phyloP scores from a whole-genome alignment of 1,284 basidiomycete genomes.

The Caloboletus firmus region DNA sequence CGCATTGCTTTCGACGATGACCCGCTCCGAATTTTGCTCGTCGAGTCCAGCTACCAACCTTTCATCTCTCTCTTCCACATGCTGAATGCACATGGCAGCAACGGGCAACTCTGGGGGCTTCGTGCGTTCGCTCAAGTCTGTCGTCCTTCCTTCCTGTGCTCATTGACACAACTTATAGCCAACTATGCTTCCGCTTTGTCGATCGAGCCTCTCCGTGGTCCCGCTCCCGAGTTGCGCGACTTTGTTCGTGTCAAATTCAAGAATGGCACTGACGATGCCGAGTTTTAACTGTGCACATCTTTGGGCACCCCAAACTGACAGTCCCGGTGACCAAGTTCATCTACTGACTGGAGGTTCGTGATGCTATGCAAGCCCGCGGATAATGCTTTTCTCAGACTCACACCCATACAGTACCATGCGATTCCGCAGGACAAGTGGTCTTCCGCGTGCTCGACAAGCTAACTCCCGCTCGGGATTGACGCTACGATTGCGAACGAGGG shows the following conservation, averaged over 20 bases:
- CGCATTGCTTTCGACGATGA: slow-evolving; percentile 69
- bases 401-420: slow-evolving; percentile 49
- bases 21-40: too few relatives aligned
- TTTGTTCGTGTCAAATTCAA: slow-evolving; percentile 82
- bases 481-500: slow-evolving; percentile 24
- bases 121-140: slow-evolving; percentile 44
- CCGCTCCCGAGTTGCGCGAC: slow-evolving; percentile 71
- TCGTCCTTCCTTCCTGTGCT: not conserved
- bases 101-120: slow-evolving; percentile 60
- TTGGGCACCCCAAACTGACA: slow-evolving; percentile 57
- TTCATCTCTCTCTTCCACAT: slow-evolving; percentile 34
- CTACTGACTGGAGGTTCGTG: slow-evolving; percentile 64
- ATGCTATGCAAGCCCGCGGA: not conserved
- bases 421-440: slow-evolving; percentile 55
- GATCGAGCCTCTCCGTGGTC: slow-evolving; percentile 73
- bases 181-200: slow-evolving; percentile 76
- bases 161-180: slow-evolving; percentile 42
- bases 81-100: slow-evolving; percentile 52
- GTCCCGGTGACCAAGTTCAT: slow-evolving; percentile 77
- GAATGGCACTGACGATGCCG: slow-evolving; percentile 66
- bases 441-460: slow-evolving; percentile 49
- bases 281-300: slow-evolving; percentile 61
- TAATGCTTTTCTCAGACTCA: not conserved
- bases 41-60: too few relatives aligned
- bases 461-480: slow-evolving; percentile 35